Base-by-base conservation (phyloP, 2,329 filamentous ascomycete species). In the Teratosphaeria gauchensis region DNA sequence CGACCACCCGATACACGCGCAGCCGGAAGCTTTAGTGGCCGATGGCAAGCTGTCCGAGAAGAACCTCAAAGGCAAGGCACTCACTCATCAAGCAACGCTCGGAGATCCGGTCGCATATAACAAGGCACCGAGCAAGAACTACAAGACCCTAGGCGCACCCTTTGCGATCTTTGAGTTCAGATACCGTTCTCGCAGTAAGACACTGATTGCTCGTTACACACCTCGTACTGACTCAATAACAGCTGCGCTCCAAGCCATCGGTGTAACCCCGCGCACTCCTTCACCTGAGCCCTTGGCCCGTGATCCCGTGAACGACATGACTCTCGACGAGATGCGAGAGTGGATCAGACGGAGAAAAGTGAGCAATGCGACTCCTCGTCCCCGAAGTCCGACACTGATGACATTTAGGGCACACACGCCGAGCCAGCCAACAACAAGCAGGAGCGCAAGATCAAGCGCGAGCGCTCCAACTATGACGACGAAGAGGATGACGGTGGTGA, bases 351-450 rank as follows among this genome's bases (percentile, higher is more conserved):
- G 4, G 24, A 28, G 24, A 28, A 28, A 60, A 56, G 16, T 51
- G 56, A 52, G 11, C 32, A 56, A 28, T 52, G 56, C 24, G 24
- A 30, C 9, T 30, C 53, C 8, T 16, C 16, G 33, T 9, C 59
- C 62, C 1, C 59, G 61, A 2, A 62, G 51, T 7, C 62, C 63
- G 11, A 60, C 59, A 14, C 62, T 62, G 0, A 51, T 55, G 12
- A 62, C 63, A 19, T 51, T 24, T 30, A 31, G 11, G 21, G 24
- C 19, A 38, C 31, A 8, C 16, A 7, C n/a, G 31, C 1, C 11
- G 42, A 19, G 19, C 11, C 32, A 7, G n/a, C 8, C 8, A 14
- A 38, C 9, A 55, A 12, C 54, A 46, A 55, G 19, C 33, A 55
- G 19, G 38, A 33, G 33, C 35, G 33, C 51, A 54, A 56, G 51